Conservation (phyloP, 2,329 filamentous ascomycete genomes). For the Diplodia seriata region DNA sequence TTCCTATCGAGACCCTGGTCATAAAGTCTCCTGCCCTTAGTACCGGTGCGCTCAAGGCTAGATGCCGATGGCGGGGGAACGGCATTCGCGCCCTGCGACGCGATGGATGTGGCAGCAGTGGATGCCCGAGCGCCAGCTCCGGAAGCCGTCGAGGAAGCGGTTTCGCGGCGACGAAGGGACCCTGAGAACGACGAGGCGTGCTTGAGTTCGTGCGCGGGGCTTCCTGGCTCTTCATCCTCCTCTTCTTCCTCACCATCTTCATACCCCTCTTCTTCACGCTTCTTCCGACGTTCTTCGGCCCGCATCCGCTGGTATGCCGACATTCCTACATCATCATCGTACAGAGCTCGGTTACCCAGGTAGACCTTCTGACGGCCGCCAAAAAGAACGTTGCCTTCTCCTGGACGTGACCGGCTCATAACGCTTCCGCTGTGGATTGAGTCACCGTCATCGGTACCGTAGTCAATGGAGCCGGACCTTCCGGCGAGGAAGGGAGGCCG, state of each 20-base stretch:
- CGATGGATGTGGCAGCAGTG: constrained; percentile 85
- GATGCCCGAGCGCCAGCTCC: constrained; percentile 74
- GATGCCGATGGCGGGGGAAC: constrained; percentile 39
- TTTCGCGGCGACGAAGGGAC: constrained; percentile 80
- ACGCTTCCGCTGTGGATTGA: constrained; percentile 69
- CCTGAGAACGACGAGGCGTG: constrained; percentile 64
- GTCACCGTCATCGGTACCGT: constrained; percentile 70
- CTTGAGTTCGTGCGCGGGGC: constrained; percentile 48
- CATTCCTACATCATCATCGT: constrained; percentile 83
- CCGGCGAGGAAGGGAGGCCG: constrained; percentile 59
- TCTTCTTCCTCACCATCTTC: constrained; percentile 51
- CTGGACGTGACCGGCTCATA: constrained; percentile 83
- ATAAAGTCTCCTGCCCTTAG: constrained; percentile 78
- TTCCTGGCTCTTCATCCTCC: constrained; percentile 45
- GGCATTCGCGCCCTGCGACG: constrained; percentile 67
- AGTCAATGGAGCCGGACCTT: constrained; percentile 54
- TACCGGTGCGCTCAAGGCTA: constrained; percentile 67
- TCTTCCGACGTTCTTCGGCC: constrained; percentile 65
- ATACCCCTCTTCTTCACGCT: constrained; percentile 59
- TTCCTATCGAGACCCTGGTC: constrained; percentile 83
- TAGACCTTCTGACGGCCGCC: constrained; percentile 96
- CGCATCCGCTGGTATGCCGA: constrained; percentile 76
- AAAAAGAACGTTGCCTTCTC: constrained; percentile 91
- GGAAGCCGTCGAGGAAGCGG: constrained; percentile 82
- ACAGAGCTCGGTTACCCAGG: constrained; percentile 75